A percentile compares a stretch with the other conserved stretches of the same genome.
Evolutionary conservation across 2,329 filamentous ascomycete genomes (phyloP).

Genomic region (Diaporthe humulicola): DNA sequence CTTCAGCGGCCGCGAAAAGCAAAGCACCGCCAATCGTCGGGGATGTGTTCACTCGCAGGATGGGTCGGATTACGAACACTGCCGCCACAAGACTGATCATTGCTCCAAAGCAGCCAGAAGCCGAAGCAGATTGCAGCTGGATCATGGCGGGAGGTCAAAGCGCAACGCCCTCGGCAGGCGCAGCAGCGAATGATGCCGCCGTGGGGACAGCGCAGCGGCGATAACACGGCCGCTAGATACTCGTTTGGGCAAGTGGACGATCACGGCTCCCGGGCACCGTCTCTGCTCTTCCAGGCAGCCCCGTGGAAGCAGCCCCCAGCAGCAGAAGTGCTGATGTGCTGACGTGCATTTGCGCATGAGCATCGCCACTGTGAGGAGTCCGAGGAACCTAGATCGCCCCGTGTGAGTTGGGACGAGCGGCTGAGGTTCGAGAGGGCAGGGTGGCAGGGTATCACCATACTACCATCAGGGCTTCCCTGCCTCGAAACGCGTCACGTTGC

Average conservation of each 20-base stretch:
- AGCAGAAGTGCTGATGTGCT: not conserved
- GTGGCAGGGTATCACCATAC: not conserved
- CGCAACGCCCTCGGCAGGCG: constrained; percentile 29
- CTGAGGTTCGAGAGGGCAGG: not conserved
- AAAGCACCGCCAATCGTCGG: constrained; percentile 13
- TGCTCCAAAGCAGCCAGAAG: not conserved
- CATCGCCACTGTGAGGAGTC: constrained; percentile 27
- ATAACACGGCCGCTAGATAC: constrained; percentile 17
- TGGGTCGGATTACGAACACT: constrained; percentile 9
- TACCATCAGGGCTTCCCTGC: constrained; percentile 8
- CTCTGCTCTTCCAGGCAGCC: not conserved
- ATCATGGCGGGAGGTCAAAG: constrained; percentile 33
- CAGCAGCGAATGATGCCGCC: constrained; percentile 20
- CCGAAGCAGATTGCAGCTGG: constrained; percentile 20
- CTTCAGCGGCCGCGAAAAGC: constrained; percentile 19
- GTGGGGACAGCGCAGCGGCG: not conserved
- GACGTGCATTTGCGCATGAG: constrained; percentile 5
- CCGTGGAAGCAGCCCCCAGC: not conserved
- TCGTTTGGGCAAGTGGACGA: not conserved
- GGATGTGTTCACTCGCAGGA: constrained; percentile 15
- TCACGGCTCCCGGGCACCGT: not conserved
- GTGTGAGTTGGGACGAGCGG: constrained; percentile 21
- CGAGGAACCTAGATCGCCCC: not conserved
- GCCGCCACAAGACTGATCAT: constrained; percentile 6
- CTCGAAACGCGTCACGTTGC: constrained; percentile 21